Percentiles rank a stretch among this genome's conserved stretches.
phyloP scores from a whole-genome alignment of 306 rosid species.

The Myrica gale region DNA sequence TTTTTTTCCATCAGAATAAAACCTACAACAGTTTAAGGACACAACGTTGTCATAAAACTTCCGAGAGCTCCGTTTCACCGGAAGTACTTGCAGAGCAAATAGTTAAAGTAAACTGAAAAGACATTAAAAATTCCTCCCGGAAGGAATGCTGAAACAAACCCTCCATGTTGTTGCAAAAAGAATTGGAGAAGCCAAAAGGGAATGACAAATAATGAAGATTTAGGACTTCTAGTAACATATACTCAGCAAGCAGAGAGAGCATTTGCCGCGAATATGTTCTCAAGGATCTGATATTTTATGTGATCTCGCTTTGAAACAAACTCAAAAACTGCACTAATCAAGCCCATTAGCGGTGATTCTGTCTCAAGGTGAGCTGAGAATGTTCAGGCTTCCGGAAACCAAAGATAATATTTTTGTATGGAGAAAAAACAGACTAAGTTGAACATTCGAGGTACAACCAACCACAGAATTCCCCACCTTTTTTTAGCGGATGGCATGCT shows the following conservation, averaged over 20 bases:
- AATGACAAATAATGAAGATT: neutral
- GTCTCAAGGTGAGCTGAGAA: neutral
- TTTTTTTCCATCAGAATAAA: conserved; percentile 49
- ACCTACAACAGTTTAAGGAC: conserved; percentile 44
- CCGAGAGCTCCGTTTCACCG: neutral
- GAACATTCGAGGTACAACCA: neutral
- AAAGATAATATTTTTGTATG: neutral
- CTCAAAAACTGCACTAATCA: neutral
- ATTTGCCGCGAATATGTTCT: neutral
- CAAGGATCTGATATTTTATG: neutral
- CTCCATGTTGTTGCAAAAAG: neutral
- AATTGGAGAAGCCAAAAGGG: neutral
- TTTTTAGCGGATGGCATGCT: neutral
- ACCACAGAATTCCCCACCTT: neutral
- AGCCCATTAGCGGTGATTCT: neutral
- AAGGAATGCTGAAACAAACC: neutral
- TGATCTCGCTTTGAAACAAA: neutral
- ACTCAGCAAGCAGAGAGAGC: neutral
- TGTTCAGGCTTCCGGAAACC: neutral
- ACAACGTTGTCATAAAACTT: conserved; percentile 7
- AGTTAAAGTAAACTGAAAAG: neutral
- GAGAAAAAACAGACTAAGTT: neutral
- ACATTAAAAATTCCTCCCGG: neutral
- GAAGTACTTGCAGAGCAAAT: neutral
- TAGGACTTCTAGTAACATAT: neutral